Evolutionary conservation across 148 eudicot species (phyloP), one percentile per base, ranked within the genome.

Genomic region (Fallopia convolvulus): DNA sequence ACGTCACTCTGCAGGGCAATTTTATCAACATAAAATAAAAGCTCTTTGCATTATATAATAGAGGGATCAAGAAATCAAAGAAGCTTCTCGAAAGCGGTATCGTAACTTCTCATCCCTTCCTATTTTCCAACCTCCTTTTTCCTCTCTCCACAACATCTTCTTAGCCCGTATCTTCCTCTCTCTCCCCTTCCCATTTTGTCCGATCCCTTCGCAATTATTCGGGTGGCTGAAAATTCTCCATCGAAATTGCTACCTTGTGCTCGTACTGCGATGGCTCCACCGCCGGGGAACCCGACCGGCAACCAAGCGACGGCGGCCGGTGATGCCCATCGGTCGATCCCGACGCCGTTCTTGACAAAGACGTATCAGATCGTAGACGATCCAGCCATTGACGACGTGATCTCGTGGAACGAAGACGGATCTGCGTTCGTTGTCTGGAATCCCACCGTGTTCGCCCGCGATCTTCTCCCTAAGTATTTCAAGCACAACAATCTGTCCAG

Each of bases 401-500:
- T 92, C 75, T 94, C 99, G 2, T 92, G 99, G 99, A 94, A 90
- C 44, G 97, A 89, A 40, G 96, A 92, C 32, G 99, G 99, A 88
- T 90, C 97, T 75, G 81, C 84, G 26, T 94, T 94, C 85, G 79
- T 94, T 55, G 97, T 92, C 0, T 90, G 99, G 92, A 92, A 92
- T 84, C 90, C 93, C 0, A 86, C 93, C 17, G 96, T 92, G n/a
- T 94, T 94, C 58, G 97, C 99, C 20, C 87, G 90, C 15, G 97
- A 94, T 87, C 88, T 94, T 83, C 93, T 94, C 0, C 97, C 98
- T 0, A 92, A 88, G 56, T 92, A 86, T 70, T 94, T 94, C 80
- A 94, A 94, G 81, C 98, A 94, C 79, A 94, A 92, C 56, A 94
- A 94, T 78, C 92, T 94, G 87, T 94, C 98, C 14, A 92, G 97